These are phyloP conservation scores for Malus hybrid DNA, from an alignment of 331 rosid species.

Conservation along the genomic window DNA sequence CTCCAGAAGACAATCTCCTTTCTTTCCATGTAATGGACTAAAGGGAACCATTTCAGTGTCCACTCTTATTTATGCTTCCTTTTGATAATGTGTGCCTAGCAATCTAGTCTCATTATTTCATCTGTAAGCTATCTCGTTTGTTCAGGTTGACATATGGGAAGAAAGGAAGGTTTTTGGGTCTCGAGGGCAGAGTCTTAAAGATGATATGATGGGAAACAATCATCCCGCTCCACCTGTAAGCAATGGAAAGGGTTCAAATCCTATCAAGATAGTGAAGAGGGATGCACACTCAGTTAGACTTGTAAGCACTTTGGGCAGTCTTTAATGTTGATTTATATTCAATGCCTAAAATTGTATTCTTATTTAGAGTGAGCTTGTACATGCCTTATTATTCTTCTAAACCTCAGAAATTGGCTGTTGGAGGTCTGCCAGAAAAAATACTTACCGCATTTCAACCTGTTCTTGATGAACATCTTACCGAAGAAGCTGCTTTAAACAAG, in stretches of 20 bases:
- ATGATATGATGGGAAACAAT: constrained; percentile 61
- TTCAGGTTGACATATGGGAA: constrained; percentile 85
- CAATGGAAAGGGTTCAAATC: constrained; percentile 65
- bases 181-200: constrained; percentile 79
- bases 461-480: constrained; percentile 56
- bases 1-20: background rate
- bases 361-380: constrained; percentile 17
- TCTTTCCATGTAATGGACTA: background rate
- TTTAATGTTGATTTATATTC: constrained; percentile 19
- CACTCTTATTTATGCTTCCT: background rate
- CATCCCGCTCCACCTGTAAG: constrained; percentile 41
- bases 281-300: constrained; percentile 78
- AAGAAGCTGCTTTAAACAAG: constrained; percentile 61
- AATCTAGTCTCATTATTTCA: background rate
- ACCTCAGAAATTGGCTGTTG: constrained; percentile 79
- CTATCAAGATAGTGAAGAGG: constrained; percentile 75
- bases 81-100: background rate
- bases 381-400: constrained; percentile 25
- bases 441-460: constrained; percentile 71
- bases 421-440: constrained; percentile 77
- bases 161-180: constrained; percentile 94
- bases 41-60: background rate
- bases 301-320: constrained; percentile 43
- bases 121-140: background rate
- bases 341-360: constrained; percentile 11